A percentile compares a stretch with the other conserved stretches of the same genome.
Conservation (phyloP, 75 land plant species). For the Pseudotsuga menziesii region DNA sequence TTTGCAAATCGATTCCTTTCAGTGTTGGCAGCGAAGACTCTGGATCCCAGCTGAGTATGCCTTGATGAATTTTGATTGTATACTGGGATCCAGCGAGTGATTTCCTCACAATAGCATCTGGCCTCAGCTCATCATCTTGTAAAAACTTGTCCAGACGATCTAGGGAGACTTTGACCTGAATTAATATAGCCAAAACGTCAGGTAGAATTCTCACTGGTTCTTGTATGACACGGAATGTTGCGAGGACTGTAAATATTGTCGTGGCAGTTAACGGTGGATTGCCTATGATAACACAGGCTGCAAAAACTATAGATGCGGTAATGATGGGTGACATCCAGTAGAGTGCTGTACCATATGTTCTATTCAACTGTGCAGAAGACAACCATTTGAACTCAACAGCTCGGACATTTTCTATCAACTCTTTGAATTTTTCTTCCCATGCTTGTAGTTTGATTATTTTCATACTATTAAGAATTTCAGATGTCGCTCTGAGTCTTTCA, state of each 20-base stretch:
- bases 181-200: conserved; percentile 43
- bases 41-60: conserved; percentile 58
- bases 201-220: conserved; percentile 69
- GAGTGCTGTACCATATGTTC: conserved; percentile 30
- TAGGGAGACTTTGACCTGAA: conserved; percentile 71
- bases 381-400: conserved; percentile 58
- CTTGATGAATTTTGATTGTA: conserved; percentile 30
- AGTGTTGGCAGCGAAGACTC: conserved; percentile 37
- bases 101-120: conserved; percentile 22
- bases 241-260: conserved; percentile 58
- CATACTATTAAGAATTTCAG: conserved; percentile 68
- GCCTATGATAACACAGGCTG: conserved; percentile 26
- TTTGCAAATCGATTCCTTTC: conserved; percentile 31
- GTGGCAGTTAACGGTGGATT: conserved; percentile 46
- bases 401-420: conserved; percentile 30
- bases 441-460: conserved; percentile 76
- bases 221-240: conserved; percentile 50
- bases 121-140: conserved; percentile 57
- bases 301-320: conserved; percentile 43
- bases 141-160: conserved; percentile 55
- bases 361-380: conserved; percentile 28
- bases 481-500: conserved; percentile 50
- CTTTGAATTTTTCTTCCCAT: conserved; percentile 74
- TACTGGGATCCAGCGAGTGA: not conserved
- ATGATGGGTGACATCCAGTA: conserved; percentile 70